Evolutionary conservation across 305 asterid species (phyloP), one percentile per base, ranked within the genome.

Genomic region (Galium porrigens): DNA sequence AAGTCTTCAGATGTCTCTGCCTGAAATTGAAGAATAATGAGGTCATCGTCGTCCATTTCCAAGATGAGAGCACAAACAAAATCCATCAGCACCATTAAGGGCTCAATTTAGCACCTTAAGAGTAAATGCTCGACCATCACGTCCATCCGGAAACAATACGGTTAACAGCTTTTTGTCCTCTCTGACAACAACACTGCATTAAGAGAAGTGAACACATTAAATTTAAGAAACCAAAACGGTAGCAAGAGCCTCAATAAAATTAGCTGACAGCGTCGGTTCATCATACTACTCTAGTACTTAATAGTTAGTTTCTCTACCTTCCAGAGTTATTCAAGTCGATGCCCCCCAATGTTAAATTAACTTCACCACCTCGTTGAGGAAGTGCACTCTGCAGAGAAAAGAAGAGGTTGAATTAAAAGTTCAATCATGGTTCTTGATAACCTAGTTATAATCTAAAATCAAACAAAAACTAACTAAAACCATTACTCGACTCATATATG

Each of bases 331-430:
- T 94, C 69, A 94, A 80, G 81, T 94, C 97, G 49, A 94, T 89
- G 70, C 99, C 99, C 44, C 99, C 96, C 77, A 94, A 74, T 57
- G 97, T 94, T 69, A 94, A 78, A 83, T 94, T 94, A 63, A 94
- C 95, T 83, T 94, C 99, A 61, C 97, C 99, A 64, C 94, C 95
- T 73, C 96, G 91, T 70, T 84, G 99, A 48, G 95, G 90, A 78
- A 94, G 89, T 74, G 92, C 86, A 81, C 94, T 87, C 97, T 92
- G 61, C 76, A 79, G 68, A 71, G 73, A 61, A 52, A 39, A 66
- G 68, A 14, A 37, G 62, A 61, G 61, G 65, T 72, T 71, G 60
- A 65, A 52, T 29, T 39, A 49, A 69, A n/a, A n/a, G 22, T n/a
- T 29, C 44, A 63, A 34, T 48, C 36, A 46, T 22, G 22, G 22